Percentiles rank a stretch among this genome's conserved stretches.
Evolutionary conservation across 495 filamentous ascomycete genomes (phyloP).

Genomic region (Pyrenopolyporus hunteri): DNA sequence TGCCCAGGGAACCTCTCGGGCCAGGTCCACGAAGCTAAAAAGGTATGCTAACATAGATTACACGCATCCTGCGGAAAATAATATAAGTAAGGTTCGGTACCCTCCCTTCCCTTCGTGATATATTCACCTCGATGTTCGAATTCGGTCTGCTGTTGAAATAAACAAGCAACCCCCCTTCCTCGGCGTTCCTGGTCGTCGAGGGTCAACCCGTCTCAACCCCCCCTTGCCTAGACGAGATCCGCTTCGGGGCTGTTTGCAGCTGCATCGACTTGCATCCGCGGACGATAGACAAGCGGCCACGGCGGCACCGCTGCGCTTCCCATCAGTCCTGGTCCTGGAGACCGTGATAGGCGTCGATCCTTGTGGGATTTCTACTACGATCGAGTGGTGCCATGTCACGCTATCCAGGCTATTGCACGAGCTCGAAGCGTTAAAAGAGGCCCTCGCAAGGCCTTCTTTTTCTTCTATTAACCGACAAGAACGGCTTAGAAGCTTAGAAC

Average conservation of each 20-base stretch:
- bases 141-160: constrained; percentile 20
- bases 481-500: constrained; percentile 3
- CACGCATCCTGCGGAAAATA: constrained; percentile 12
- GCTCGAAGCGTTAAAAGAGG: constrained; percentile 17
- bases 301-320: constrained; percentile 13
- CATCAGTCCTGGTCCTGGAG: constrained; percentile 29
- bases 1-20: constrained; percentile 23
- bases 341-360: constrained; percentile 33
- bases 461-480: constrained; percentile 14
- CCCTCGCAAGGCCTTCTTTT: constrained; percentile 11
- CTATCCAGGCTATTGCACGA: constrained; percentile 27
- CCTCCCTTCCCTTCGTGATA: not conserved
- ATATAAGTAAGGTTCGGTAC: constrained; percentile 31
- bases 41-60: constrained; percentile 1
- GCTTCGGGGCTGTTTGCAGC: constrained; percentile 34
- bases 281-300: constrained; percentile 26
- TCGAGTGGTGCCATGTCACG: constrained; percentile 41
- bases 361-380: constrained; percentile 29
- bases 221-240: constrained; percentile 34
- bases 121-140: constrained; percentile 13
- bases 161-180: constrained; percentile 11
- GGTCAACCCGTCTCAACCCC: constrained; percentile 4
- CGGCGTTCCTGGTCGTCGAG: constrained; percentile 15
- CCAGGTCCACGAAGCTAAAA: constrained; percentile 23
- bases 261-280: constrained; percentile 41